phyloP scores from a whole-genome alignment of 148 eudicot species.

The Salicornia ramosissima region DNA sequence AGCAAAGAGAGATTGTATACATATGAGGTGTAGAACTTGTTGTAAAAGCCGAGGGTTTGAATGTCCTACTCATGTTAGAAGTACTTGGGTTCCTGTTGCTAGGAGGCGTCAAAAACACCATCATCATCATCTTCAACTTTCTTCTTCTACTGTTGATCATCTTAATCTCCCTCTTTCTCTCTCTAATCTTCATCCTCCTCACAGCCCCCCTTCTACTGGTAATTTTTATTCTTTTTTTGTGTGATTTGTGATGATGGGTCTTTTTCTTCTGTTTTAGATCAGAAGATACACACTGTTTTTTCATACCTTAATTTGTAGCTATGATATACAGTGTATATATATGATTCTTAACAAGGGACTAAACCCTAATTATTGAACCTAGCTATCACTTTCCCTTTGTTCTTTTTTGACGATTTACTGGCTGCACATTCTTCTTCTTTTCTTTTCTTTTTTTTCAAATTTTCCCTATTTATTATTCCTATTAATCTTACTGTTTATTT shows the following conservation, averaged over 20 bases:
- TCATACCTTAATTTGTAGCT: slow-evolving; percentile 8
- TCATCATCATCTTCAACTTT: background rate
- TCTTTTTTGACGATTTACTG: background rate
- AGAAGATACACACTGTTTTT: background rate
- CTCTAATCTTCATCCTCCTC: slow-evolving; percentile 15
- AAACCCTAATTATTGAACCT: slow-evolving; percentile 35
- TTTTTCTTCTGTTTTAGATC: background rate
- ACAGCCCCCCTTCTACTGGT: slow-evolving; percentile 14
- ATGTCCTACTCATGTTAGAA: slow-evolving; percentile 66
- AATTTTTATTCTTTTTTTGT: background rate
- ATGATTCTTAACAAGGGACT: background rate
- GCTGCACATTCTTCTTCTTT: background rate
- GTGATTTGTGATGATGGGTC: background rate
- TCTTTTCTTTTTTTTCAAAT: slow-evolving; percentile 7
- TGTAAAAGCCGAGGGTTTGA: slow-evolving; percentile 62
- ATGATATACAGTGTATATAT: background rate
- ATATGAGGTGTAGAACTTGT: slow-evolving; percentile 60
- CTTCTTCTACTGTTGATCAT: background rate
- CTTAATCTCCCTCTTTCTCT: slow-evolving; percentile 21
- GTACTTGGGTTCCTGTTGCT: slow-evolving; percentile 79
- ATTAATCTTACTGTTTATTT: too few species aligned
- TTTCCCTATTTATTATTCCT: too few species aligned
- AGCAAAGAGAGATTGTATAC: slow-evolving; percentile 61
- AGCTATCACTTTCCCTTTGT: background rate
- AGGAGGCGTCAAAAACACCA: slow-evolving; percentile 38